Conservation (phyloP, 768 basidiomycete species). For the Imleria badia region DNA sequence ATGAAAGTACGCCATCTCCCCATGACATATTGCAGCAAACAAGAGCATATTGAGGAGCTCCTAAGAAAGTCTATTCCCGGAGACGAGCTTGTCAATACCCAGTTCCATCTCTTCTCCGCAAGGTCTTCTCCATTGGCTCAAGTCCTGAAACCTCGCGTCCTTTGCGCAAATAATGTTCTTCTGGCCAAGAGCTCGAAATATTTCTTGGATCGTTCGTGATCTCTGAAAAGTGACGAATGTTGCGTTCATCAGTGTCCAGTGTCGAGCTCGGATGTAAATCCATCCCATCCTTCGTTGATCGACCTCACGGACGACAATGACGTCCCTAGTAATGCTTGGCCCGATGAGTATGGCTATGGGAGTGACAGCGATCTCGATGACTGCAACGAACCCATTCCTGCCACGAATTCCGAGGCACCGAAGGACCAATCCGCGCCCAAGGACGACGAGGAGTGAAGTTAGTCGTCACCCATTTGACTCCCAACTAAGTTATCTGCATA, state of each 20-base stretch:
- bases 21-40: constrained; percentile 6
- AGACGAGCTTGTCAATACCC: constrained; percentile 30
- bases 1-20: no score
- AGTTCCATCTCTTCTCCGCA: constrained; percentile 31
- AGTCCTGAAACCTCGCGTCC: constrained; percentile 17
- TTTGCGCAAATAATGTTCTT: constrained; percentile 31
- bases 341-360: constrained; percentile 30
- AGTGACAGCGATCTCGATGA: constrained; percentile 39
- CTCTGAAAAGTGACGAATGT: no score
- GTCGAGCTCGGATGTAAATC: constrained; percentile 5
- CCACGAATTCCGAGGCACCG: not conserved
- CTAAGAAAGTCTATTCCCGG: constrained; percentile 27
- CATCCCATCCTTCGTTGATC: constrained; percentile 10
- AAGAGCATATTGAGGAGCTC: constrained; percentile 19
- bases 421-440: not conserved
- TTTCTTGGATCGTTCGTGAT: constrained; percentile 25
- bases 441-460: constrained; percentile 5
- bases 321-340: constrained; percentile 1
- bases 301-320: constrained; percentile 13
- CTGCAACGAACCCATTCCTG: constrained; percentile 4
- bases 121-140: constrained; percentile 8
- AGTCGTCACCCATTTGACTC: not conserved
- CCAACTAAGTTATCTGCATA: constrained; percentile 1
- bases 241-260: constrained; percentile 21
- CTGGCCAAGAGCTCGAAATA: constrained; percentile 28